Conservation (phyloP, 805 yeast species). For the Pichia eremophila region DNA sequence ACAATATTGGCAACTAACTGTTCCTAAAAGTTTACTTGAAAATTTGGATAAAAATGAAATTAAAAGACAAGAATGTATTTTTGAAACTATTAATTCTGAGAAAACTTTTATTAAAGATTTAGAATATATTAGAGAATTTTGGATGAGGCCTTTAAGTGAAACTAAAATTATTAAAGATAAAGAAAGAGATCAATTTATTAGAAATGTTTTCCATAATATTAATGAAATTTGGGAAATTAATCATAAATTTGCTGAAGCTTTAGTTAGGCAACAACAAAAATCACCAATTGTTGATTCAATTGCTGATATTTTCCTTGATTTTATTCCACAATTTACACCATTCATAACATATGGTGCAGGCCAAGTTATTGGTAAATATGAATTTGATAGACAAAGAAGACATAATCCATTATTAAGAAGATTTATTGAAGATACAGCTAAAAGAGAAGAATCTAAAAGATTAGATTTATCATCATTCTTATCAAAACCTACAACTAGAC, state of each 20-base stretch:
- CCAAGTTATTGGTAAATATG: conserved; percentile 89
- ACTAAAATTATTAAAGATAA: conserved; percentile 80
- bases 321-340: conserved; percentile 81
- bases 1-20: conserved; percentile 90
- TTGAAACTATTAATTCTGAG: conserved; percentile 89
- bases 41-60: conserved; percentile 74
- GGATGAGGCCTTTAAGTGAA: conserved; percentile 84
- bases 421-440: conserved; percentile 84
- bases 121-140: conserved; percentile 86
- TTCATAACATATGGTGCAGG: conserved; percentile 91
- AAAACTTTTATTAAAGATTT: conserved; percentile 91
- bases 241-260: conserved; percentile 76
- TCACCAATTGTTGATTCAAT: conserved; percentile 76
- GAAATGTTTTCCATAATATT: conserved; percentile 86
- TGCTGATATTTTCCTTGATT: conserved; percentile 82
- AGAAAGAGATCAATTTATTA: conserved; percentile 83
- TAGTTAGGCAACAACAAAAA: conserved; percentile 77
- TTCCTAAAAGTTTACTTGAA: conserved; percentile 69
- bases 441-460: conserved; percentile 76
- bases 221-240: conserved; percentile 80
- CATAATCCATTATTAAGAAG: conserved; percentile 87
- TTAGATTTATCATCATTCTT: conserved; percentile 87
- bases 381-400: conserved; percentile 87
- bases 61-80: conserved; percentile 90
- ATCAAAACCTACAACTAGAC: conserved; percentile 91